phyloP scores from a whole-genome alignment of 73 alveolate species.

The Stentor coeruleus region DNA sequence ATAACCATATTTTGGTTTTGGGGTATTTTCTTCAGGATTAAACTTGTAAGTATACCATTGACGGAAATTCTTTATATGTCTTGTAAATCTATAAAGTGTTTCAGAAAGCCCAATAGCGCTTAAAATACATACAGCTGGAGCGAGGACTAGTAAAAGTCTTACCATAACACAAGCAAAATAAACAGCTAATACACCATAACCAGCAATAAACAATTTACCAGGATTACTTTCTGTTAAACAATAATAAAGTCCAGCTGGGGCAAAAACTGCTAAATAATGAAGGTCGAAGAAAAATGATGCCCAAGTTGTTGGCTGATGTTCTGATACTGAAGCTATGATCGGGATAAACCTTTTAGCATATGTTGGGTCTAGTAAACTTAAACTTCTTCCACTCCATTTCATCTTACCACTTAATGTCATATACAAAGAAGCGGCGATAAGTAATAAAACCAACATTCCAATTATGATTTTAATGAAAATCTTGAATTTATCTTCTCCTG shows the following conservation, averaged over 20 bases:
- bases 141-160: conserved; percentile 58
- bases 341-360: conserved; percentile 87
- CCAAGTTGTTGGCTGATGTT: conserved; percentile 93
- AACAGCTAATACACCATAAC: conserved; percentile 49
- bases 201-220: conserved; percentile 54
- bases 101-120: conserved; percentile 55
- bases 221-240: conserved; percentile 77
- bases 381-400: conserved; percentile 78
- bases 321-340: conserved; percentile 87
- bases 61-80: background rate
- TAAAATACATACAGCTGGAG: conserved; percentile 63
- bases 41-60: background rate
- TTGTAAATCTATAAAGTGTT: background rate
- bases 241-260: conserved; percentile 82
- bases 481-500: conserved; percentile 59
- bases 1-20: background rate
- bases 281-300: conserved; percentile 84
- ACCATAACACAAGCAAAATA: conserved; percentile 68
- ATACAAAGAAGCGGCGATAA: conserved; percentile 53
- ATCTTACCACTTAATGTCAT: conserved; percentile 67
- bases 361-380: conserved; percentile 83
- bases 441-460: conserved; percentile 49
- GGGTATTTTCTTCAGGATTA: background rate
- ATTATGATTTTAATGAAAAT: conserved; percentile 52
- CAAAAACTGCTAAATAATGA: conserved; percentile 68